phyloP scores from a whole-genome alignment of 345 rosid species.

The Dovyalis caffra region DNA sequence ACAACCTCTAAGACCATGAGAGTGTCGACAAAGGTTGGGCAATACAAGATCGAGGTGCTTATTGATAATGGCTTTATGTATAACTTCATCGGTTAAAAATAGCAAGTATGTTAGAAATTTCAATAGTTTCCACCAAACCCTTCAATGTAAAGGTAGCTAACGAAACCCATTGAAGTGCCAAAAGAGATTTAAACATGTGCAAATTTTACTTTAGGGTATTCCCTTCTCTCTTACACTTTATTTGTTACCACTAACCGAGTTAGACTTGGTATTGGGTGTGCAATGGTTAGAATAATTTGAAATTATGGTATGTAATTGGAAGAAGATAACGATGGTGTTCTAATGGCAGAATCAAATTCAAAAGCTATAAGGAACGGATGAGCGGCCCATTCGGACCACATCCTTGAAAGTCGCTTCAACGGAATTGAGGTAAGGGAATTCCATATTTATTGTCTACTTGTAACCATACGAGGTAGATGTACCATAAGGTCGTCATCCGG shows the following conservation, averaged over 20 bases:
- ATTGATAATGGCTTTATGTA: no score
- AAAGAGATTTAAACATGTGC: not conserved
- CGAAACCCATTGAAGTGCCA: not conserved
- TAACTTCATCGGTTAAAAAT: no score
- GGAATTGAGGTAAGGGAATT: no score
- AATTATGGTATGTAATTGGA: not conserved
- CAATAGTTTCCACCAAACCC: no score
- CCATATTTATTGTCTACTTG: no score
- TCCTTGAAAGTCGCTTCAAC: no score
- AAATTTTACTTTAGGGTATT: no score
- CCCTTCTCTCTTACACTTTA: not conserved
- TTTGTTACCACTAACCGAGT: not conserved
- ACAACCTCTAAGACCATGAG: no score
- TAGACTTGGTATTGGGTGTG: not conserved
- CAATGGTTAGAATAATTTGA: not conserved
- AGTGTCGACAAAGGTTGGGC: fast-evolving
- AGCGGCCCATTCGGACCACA: no score
- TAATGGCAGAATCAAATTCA: fast-evolving
- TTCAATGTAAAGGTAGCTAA: not conserved
- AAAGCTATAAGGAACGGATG: not conserved
- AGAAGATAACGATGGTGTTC: not conserved
- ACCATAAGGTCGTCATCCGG: fast-evolving
- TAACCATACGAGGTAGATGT: no score
- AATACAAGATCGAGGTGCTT: no score
- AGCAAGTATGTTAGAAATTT: fast-evolving